phyloP scores from a whole-genome alignment of 1,284 basidiomycete species.

The Flammula alnicola region DNA sequence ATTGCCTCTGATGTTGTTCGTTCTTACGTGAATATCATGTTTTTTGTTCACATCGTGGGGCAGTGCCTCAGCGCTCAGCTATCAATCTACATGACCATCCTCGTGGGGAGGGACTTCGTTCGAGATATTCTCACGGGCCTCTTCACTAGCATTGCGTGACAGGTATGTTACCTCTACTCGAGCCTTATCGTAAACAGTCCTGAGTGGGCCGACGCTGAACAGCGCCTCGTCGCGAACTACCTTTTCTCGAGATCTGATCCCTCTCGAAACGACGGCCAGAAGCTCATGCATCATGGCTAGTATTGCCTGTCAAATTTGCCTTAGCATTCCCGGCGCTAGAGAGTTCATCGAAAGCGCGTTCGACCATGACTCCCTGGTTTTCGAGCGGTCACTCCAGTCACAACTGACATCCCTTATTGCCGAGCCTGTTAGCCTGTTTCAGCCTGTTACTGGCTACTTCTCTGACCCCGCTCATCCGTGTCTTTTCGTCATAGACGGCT shows the following conservation, averaged over 20 bases:
- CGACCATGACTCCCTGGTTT: constrained; percentile 6
- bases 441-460: not conserved
- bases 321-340: not conserved
- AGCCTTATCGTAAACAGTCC: too few relatives aligned
- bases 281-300: constrained; percentile 8
- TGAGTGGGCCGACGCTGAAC: not conserved
- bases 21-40: too few relatives aligned
- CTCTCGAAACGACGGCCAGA: not conserved
- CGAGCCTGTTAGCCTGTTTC: not conserved
- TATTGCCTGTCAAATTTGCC: constrained; percentile 6
- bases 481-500: constrained; percentile 9
- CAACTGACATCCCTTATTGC: constrained; percentile 5
- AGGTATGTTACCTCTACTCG: too few relatives aligned
- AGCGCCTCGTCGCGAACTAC: constrained; percentile 6
- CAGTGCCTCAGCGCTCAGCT: too few relatives aligned
- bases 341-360: not conserved
- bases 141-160: too few relatives aligned
- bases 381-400: not conserved
- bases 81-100: too few relatives aligned
- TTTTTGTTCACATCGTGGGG: too few relatives aligned
- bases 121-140: too few relatives aligned
- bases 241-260: constrained; percentile 4
- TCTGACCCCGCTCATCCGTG: not conserved
- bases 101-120: too few relatives aligned
- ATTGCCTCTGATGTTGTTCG: too few relatives aligned